phyloP scores from a whole-genome alignment of 1,284 basidiomycete genomes.

The Jaminaea rosea region DNA sequence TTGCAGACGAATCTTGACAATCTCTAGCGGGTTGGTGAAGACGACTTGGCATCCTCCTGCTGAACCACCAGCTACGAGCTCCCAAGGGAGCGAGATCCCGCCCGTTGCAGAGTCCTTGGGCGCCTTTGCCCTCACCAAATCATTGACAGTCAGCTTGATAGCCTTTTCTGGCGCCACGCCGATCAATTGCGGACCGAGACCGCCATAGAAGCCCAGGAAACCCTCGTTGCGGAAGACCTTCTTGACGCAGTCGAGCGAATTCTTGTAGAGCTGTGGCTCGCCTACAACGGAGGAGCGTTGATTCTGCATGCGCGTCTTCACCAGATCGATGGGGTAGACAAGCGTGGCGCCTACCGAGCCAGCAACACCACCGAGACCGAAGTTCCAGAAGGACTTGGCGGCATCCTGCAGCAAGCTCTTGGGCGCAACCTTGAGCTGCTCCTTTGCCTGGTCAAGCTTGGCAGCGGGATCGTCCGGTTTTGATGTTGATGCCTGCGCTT shows the following conservation, averaged over 20 bases:
- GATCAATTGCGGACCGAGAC: conserved; percentile 86
- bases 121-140: conserved; percentile 70
- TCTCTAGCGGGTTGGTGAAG: conserved; percentile 87
- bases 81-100: conserved; percentile 74
- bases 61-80: conserved; percentile 78
- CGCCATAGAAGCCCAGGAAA: conserved; percentile 84
- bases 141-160: conserved; percentile 89
- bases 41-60: conserved; percentile 98
- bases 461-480: not conserved
- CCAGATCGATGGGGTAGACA: conserved; percentile 87
- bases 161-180: conserved; percentile 98
- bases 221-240: conserved; percentile 95
- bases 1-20: conserved; percentile 86
- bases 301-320: conserved; percentile 85
- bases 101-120: conserved; percentile 94
- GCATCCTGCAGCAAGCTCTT: conserved; percentile 14
- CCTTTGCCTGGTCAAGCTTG: conserved; percentile 2
- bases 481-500: not conserved
- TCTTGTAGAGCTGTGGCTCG: conserved; percentile 46
- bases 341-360: conserved; percentile 82
- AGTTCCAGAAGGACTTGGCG: conserved; percentile 61
- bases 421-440: conserved; percentile 5
- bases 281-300: conserved; percentile 53
- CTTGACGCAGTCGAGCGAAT: conserved; percentile 66
- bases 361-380: conserved; percentile 80